Conservation (phyloP, 2,329 filamentous ascomycete genomes). For the Herpotrichia juniperi region DNA sequence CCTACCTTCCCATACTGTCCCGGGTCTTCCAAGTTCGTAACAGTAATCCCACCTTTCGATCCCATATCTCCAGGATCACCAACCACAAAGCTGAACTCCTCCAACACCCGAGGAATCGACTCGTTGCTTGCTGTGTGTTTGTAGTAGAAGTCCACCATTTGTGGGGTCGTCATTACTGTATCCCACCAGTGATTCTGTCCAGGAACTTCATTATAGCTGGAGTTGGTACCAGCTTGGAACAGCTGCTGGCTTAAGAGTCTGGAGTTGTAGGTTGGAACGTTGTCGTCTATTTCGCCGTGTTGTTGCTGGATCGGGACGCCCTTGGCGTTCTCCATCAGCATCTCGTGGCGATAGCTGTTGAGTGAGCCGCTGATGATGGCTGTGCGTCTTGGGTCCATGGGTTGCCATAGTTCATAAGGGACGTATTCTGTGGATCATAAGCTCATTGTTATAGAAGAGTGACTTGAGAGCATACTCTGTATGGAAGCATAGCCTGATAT, state of each 20-base stretch:
- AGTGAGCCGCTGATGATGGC: conserved; percentile 56
- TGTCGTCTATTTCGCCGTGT: conserved; percentile 63
- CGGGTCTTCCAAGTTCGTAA: conserved; percentile 57
- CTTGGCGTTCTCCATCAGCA: conserved; percentile 58
- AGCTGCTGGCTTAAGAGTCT: conserved; percentile 59
- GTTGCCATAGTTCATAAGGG: conserved; percentile 62
- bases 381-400: conserved; percentile 57
- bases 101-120: conserved; percentile 23
- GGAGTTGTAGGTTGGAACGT: conserved; percentile 65
- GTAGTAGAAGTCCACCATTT: conserved; percentile 58
- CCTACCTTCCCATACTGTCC: conserved; percentile 58
- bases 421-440: conserved; percentile 56
- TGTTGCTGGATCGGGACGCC: conserved; percentile 62
- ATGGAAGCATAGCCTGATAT: conserved; percentile 65
- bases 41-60: conserved; percentile 57
- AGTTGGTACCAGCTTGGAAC: conserved; percentile 48
- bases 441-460: not conserved
- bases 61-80: conserved; percentile 60
- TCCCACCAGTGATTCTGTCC: conserved; percentile 61
- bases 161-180: conserved; percentile 59
- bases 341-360: conserved; percentile 61
- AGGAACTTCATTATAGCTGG: conserved; percentile 57
- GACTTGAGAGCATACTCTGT: conserved; percentile 47
- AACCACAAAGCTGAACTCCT: conserved; percentile 56
- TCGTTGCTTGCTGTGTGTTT: conserved; percentile 27